These are phyloP conservation scores for Eucalyptus cloeziana DNA, from an alignment of 345 rosid genomes.

Conservation along the genomic window DNA sequence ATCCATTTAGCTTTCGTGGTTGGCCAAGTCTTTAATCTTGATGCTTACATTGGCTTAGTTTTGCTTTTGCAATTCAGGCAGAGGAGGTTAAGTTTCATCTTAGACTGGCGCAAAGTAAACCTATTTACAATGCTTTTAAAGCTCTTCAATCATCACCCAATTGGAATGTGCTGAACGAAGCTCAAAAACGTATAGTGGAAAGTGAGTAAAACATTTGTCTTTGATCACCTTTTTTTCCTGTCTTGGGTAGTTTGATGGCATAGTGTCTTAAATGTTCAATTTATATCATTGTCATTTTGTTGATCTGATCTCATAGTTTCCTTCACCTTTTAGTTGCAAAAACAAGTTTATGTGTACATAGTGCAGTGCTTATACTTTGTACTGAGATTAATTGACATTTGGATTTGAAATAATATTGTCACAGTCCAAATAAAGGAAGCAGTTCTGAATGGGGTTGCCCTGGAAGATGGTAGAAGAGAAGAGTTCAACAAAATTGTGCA, in stretches of 20 bases:
- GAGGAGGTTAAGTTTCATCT: constrained; percentile 63
- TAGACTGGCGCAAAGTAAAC: constrained; percentile 60
- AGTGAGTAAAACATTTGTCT: constrained; percentile 21
- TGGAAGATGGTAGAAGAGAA: constrained; percentile 70
- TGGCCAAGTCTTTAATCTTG: not conserved
- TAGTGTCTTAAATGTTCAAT: not conserved
- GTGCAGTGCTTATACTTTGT: not conserved
- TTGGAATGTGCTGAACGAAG: constrained; percentile 48
- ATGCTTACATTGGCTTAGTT: not conserved
- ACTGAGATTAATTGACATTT: not conserved
- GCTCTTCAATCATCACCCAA: constrained; percentile 56
- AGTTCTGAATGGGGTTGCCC: constrained; percentile 78
- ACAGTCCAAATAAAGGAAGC: constrained; percentile 75
- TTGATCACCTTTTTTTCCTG: not conserved
- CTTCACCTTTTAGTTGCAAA: not conserved
- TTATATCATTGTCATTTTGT: not conserved
- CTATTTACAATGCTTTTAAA: constrained; percentile 61
- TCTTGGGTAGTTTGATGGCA: not conserved
- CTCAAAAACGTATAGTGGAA: constrained; percentile 64
- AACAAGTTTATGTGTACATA: not conserved
- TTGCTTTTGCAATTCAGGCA: constrained; percentile 35
- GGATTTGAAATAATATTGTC: not conserved
- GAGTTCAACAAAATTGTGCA: constrained; percentile 83
- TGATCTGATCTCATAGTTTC: not conserved
- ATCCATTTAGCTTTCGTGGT: not conserved